Base-by-base conservation (phyloP, 768 basidiomycete genomes). In the Udeniomyces megalosporus region DNA sequence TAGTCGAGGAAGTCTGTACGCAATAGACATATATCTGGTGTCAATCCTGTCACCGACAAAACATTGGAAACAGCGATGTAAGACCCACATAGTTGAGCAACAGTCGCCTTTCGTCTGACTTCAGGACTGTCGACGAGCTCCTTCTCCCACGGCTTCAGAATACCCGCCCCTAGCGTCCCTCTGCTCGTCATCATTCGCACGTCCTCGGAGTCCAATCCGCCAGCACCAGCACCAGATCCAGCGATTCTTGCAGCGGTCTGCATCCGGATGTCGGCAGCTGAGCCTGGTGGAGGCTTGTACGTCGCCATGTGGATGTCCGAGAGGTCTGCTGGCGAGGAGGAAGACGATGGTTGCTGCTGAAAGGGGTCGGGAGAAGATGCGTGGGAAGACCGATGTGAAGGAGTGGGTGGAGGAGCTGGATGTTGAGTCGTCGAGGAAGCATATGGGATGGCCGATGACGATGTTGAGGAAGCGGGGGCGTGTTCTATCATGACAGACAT, bases 21-120 rank as follows among this genome's bases (percentile, higher is more conserved):
- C 20, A 22, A 34, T 20, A 29, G 28, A 54, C 38, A 42, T 8
- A 42, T 8, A 42, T 42, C 38, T 8, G 17, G 38, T 32, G 32
- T 48, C 28, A 50, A 22, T 6, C 24, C 56, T 58, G 64, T 61
- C 63, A 15, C 22, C 26, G 51, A 34, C 34, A 66, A 66, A 26
- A 35, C 20, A 66, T 48, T 58, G 59, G 15, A 62, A 56, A 51
- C 28, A n/a, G 44, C 20, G 26, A 52, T 44, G 7, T n/a, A 10
- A 6, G 4, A 67, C 75, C 67, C 71, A 92, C 91, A 99, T 50
- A 99, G 81, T 71, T 99, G 95, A 22, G 92, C 91, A 11, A 99
- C 89, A 1, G 92, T 96, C 1, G 93, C 86, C 73, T 99, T 97
- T 60, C 95, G 81, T 73, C 82, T 88, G 58, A 96, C 85, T 73